Evolutionary conservation across 2,329 filamentous ascomycete species (phyloP), one percentile per base, ranked within the genome.

Genomic region (Sporothrix phasma): DNA sequence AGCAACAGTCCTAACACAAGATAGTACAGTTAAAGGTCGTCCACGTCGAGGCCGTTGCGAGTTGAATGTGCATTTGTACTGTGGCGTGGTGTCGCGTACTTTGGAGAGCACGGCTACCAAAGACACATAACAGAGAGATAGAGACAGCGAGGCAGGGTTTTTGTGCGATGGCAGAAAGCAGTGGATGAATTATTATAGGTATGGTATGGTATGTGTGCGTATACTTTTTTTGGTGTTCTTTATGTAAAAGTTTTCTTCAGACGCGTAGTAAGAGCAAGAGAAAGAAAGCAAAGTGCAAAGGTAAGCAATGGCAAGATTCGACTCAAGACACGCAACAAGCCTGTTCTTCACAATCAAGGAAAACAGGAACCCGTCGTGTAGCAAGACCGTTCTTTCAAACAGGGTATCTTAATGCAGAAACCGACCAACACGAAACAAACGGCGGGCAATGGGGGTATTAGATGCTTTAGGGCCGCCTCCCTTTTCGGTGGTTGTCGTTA

Each of bases 341-440:
- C 17, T n/a, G n/a, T 15, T n/a, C 34, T 6, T 11, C 17, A 15
- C 3, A 45, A 24, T 26, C 10, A 17, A 17, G 13, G 17, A 34
- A 10, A 60, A 24, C 46, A 31, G 29, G 24, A 5, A 7, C 10
- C 56, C 0, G 10, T 19, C 15, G 5, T n/a, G 24, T 19, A 29
- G 26, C 45, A 3, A 22, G 17, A 24, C 17, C 11, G 43, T 47
- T 37, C 47, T 62, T 43, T 64, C 59, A 64, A 65, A 65, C 67
- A 67, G 67, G 67, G 67, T 69, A 69, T 69, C 67, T 69, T 64
- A 81, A 81, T 81, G 79, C 80, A 81, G 76, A 80, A 77, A 78
- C 77, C 78, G 75, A 68, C 66, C 56, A 77, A 75, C 78, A 77
- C 72, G 58, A 63, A 76, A 69, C 67, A 66, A 66, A 66, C 68